A percentile compares a stretch with the other conserved stretches of the same genome.
Evolutionary conservation across 2,329 filamentous ascomycete species (phyloP).

Genomic region (Endothia cerciana): DNA sequence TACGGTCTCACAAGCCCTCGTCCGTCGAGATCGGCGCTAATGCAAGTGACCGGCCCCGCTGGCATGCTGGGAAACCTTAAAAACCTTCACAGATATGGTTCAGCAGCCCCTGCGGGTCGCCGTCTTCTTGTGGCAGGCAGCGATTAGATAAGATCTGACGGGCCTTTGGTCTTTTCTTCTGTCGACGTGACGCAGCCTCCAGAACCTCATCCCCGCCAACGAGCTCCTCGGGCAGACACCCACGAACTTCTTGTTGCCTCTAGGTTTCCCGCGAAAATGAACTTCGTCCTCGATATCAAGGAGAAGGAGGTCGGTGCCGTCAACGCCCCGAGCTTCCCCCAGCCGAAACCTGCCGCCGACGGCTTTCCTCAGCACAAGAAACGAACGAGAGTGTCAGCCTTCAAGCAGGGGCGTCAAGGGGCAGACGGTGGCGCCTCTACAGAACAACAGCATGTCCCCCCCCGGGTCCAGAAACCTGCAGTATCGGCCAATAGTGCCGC

Average conservation of each 20-base stretch:
- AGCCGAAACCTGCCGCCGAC: conserved; percentile 57
- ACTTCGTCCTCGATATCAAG: conserved; percentile 71
- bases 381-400: conserved; percentile 72
- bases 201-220: not conserved
- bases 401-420: conserved; percentile 69
- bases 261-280: conserved; percentile 35
- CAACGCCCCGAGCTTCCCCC: conserved; percentile 66
- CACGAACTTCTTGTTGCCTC: not conserved
- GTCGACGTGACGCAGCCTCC: not conserved
- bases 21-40: conserved; percentile 28
- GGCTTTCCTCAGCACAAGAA: conserved; percentile 93
- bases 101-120: not conserved
- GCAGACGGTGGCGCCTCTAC: conserved; percentile 19
- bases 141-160: conserved; percentile 17
- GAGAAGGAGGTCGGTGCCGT: conserved; percentile 68
- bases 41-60: conserved; percentile 25
- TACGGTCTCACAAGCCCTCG: conserved; percentile 1
- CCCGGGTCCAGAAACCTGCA: conserved; percentile 30
- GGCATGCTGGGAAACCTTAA: conserved; percentile 24
- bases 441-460: conserved; percentile 5
- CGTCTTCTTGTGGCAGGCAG: conserved; percentile 6
- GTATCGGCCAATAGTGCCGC: conserved; percentile 36
- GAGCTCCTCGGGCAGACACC: not conserved
- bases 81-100: conserved; percentile 14
- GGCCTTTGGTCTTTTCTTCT: not conserved